Conservation (phyloP, 148 eudicot species). For the Arctostaphylos glauca region DNA sequence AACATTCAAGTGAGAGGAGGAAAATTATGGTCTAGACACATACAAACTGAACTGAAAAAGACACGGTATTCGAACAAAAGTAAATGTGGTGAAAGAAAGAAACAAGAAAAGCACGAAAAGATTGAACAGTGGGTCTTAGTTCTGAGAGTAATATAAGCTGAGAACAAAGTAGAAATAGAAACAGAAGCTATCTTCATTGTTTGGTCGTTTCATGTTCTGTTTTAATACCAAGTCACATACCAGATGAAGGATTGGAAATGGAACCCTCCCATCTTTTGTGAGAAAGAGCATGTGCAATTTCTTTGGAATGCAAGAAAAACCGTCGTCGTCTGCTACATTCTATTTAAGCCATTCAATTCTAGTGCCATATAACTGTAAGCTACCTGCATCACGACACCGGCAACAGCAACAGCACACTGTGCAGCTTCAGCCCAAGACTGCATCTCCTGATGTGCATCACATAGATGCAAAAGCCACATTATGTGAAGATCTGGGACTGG, state of each 20-base stretch:
- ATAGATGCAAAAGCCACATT: conserved; percentile 97
- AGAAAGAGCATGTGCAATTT: background rate
- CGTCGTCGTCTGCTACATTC: background rate
- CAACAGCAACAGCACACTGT: conserved; percentile 99
- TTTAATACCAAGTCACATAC: background rate
- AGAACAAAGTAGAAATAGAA: background rate
- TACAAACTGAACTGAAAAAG: background rate
- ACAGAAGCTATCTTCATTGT: background rate
- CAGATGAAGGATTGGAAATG: conserved; percentile 9
- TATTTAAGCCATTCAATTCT: background rate
- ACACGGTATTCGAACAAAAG: background rate
- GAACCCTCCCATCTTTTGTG: conserved; percentile 4
- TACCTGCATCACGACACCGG: conserved; percentile 99
- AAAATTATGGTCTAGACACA: background rate
- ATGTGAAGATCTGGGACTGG: conserved; percentile 99
- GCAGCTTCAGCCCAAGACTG: conserved; percentile 99
- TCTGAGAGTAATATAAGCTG: background rate
- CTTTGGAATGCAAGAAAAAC: background rate
- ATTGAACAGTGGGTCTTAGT: conserved; percentile 1
- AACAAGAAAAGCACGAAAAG: background rate
- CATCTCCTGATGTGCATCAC: conserved; percentile 99
- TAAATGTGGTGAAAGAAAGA: background rate
- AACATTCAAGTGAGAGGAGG: background rate
- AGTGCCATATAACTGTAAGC: background rate
- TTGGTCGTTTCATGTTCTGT: background rate